Base-by-base conservation (phyloP, 306 rosid genomes). In the Alnus glutinosa region DNA sequence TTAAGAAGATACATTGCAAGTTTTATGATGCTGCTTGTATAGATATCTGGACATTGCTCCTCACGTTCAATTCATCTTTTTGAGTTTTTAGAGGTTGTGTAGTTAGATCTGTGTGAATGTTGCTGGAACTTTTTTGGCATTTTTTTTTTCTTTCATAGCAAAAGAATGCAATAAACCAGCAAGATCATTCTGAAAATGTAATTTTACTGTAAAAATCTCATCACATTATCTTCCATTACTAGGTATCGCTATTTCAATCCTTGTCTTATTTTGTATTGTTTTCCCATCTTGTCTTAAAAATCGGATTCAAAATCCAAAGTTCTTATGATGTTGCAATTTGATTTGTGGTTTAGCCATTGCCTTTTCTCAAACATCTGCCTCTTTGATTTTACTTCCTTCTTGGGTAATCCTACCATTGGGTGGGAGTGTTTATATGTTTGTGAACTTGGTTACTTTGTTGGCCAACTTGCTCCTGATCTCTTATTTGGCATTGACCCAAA, bases 121-220 rank as follows among this genome's bases (percentile, higher is more conserved):
- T 59, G 3, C 0, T 3, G 15, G 16, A 59, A 59, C 36, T 23
- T 19, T 9, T 28, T 19, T 59, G 4, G 66, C 16, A 0, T 59
- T 23, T 3, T 1, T 28, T 59, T 59, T 59, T 19, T 59, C 0
- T 2, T 19, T 5, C 28, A 19, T 54, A 54, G 13, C 8, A 16
- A 54, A 54, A 59, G 37, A 28, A 10, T 58, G 28, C 36, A 9
- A 28, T 23, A 11, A 28, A 23, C 66, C 66, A 59, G 37, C 14
- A 59, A 59, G 34, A 59, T 55, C 30, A 55, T 55, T 55, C 62
- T 55, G 62, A 55, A n/a, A 55, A 52, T 52, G 57, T n/a, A n/a
- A n/a, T n/a, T 55, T 55, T 11, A 19, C n/a, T 11, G 4, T 55
- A n/a, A 4, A 55, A n/a, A n/a, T 55, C 28, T 55, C 62, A 7